Evolutionary conservation across 441 rosid species (phyloP).

Genomic region (Populus hybrid): DNA sequence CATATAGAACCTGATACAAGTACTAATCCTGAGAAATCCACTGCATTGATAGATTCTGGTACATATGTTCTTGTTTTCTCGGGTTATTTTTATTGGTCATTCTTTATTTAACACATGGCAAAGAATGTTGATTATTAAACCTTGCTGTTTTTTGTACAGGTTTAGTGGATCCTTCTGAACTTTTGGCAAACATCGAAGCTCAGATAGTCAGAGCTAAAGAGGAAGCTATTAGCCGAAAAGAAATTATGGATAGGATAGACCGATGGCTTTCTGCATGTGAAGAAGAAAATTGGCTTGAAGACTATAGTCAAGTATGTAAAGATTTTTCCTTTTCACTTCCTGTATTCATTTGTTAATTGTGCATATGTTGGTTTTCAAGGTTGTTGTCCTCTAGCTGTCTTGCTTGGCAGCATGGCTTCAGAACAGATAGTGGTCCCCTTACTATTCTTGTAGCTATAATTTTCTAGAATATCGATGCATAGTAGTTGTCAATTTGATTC

Average conservation of each 20-base stretch:
- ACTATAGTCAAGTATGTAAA: conserved; percentile 62
- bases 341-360: neutral
- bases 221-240: conserved; percentile 78
- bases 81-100: neutral
- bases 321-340: conserved; percentile 1
- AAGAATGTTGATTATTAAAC: conserved; percentile 1
- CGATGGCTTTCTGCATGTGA: conserved; percentile 89
- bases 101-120: neutral
- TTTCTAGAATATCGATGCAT: neutral
- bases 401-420: neutral
- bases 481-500: neutral
- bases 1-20: conserved; percentile 68
- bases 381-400: neutral
- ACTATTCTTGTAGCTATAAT: neutral
- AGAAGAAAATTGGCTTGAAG: conserved; percentile 97
- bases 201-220: conserved; percentile 71
- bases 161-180: conserved; percentile 55
- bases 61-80: conserved; percentile 11
- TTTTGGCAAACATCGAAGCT: conserved; percentile 64
- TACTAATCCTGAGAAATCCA: conserved; percentile 47
- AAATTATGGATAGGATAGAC: conserved; percentile 82
- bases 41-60: conserved; percentile 82
- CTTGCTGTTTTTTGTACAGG: conserved; percentile 39
- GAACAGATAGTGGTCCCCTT: neutral
- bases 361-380: neutral